Evolutionary conservation across 2,329 filamentous ascomycete species (phyloP).

Genomic region (Penicillium frequentans): DNA sequence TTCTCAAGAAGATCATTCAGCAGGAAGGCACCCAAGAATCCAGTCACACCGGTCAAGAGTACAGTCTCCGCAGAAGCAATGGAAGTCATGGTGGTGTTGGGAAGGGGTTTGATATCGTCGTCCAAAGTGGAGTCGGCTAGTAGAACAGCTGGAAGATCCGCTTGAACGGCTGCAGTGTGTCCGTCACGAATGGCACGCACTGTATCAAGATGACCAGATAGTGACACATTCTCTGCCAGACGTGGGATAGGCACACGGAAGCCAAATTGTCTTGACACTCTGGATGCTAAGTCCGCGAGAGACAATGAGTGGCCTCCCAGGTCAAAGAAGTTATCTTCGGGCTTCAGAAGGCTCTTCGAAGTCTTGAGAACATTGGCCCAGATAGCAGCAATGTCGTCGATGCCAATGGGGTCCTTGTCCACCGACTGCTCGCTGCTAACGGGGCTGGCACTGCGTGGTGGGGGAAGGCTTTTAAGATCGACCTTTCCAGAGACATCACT

Average conservation of each 20-base stretch:
- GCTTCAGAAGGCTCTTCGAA: constrained; percentile 61
- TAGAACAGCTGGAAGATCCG: constrained; percentile 69
- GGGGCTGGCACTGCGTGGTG: constrained; percentile 56
- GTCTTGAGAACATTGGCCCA: constrained; percentile 72
- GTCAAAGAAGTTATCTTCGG: constrained; percentile 77
- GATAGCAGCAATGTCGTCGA: constrained; percentile 66
- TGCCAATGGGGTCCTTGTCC: constrained; percentile 63
- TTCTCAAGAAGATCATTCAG: constrained; percentile 67
- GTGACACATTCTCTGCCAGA: constrained; percentile 69
- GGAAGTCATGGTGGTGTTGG: constrained; percentile 54
- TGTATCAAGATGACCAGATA: constrained; percentile 70
- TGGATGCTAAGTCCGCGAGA: constrained; percentile 73
- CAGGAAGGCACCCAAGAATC: constrained; percentile 74
- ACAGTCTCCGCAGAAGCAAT: constrained; percentile 68
- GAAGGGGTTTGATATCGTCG: constrained; percentile 63
- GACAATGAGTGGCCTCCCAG: constrained; percentile 76
- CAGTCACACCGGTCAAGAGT: constrained; percentile 72
- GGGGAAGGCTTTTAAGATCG: constrained; percentile 69
- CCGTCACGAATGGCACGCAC: constrained; percentile 71
- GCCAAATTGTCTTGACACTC: constrained; percentile 67
- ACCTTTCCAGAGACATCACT: constrained; percentile 78
- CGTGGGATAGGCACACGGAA: constrained; percentile 71
- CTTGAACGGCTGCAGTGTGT: constrained; percentile 71
- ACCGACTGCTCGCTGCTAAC: constrained; percentile 47
- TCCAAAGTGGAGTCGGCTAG: constrained; percentile 67